Evolutionary conservation across 2,329 filamentous ascomycete species (phyloP).

Genomic region (Sarocladium oryzae): DNA sequence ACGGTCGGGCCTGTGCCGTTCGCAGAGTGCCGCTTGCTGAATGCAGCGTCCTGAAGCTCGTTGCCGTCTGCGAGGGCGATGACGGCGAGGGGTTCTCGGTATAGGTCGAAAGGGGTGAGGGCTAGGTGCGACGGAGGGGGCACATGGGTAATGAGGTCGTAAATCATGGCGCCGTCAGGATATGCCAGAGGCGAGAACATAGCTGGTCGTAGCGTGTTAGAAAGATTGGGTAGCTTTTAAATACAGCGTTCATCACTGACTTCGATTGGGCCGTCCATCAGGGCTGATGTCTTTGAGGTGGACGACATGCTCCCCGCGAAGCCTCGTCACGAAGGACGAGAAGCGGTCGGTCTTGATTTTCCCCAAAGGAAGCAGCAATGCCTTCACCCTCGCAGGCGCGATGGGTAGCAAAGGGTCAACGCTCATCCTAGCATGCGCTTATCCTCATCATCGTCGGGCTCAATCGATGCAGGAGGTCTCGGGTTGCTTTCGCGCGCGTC

Average conservation of each 20-base stretch:
- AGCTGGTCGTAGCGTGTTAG: slow-evolving; percentile 44
- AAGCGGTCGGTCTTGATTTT: slow-evolving; percentile 80
- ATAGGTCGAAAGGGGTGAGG: slow-evolving; percentile 83
- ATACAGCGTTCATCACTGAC: slow-evolving; percentile 33
- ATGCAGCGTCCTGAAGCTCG: slow-evolving; percentile 53
- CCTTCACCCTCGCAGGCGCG: slow-evolving; percentile 85
- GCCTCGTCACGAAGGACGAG: slow-evolving; percentile 66
- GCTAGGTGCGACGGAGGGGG: slow-evolving; percentile 74
- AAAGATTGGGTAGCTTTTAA: not conserved
- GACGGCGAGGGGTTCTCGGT: slow-evolving; percentile 75
- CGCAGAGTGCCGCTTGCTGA: slow-evolving; percentile 48
- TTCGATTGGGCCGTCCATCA: slow-evolving; percentile 78
- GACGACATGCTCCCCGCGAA: slow-evolving; percentile 75
- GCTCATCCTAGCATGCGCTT: slow-evolving; percentile 62
- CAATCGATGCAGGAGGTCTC: not conserved
- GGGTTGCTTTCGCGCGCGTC: not conserved
- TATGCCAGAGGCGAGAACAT: slow-evolving; percentile 92
- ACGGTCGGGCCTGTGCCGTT: slow-evolving; percentile 43
- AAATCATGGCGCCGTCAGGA: slow-evolving; percentile 78
- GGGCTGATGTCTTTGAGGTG: slow-evolving; percentile 80
- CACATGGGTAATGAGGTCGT: slow-evolving; percentile 75
- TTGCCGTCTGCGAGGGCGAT: slow-evolving; percentile 78
- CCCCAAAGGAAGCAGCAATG: slow-evolving; percentile 79
- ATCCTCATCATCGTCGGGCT: slow-evolving; percentile 26
- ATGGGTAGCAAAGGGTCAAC: slow-evolving; percentile 85